Conservation (phyloP, 176 grass and related monocot species). For the Chloris gayana region DNA sequence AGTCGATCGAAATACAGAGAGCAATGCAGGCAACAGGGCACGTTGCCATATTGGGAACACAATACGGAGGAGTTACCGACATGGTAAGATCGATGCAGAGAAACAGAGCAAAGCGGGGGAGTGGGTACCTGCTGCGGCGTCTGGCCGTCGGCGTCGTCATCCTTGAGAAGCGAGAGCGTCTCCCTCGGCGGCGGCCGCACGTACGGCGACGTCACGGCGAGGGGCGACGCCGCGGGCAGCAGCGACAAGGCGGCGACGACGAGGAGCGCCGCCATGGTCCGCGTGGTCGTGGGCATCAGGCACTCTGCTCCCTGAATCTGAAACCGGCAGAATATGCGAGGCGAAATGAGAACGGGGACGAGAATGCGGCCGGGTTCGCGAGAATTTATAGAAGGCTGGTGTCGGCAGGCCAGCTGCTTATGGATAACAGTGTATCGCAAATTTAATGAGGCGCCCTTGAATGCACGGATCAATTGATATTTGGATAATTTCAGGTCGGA, state of each 20-base stretch:
- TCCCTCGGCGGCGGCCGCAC: slow-evolving; percentile 41
- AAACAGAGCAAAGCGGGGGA: neutral
- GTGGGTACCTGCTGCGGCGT: slow-evolving; percentile 60
- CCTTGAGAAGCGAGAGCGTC: slow-evolving; percentile 31
- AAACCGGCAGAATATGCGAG: too few relatives aligned
- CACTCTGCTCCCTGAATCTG: neutral
- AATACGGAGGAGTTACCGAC: neutral
- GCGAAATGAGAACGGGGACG: neutral
- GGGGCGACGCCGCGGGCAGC: neutral
- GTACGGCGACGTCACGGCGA: slow-evolving; percentile 52
- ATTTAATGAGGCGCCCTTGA: neutral
- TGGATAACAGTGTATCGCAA: neutral
- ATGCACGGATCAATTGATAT: neutral
- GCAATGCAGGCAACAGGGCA: too few relatives aligned
- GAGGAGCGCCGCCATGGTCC: neutral
- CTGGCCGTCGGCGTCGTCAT: slow-evolving; percentile 40
- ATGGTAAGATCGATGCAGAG: neutral
- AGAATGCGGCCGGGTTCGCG: neutral
- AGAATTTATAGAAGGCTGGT: neutral
- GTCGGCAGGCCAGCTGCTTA: neutral
- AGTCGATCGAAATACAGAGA: too few relatives aligned
- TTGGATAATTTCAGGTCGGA: neutral
- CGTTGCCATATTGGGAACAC: too few relatives aligned
- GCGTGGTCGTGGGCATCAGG: neutral
- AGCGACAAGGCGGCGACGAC: neutral